Evolutionary conservation across 2,329 filamentous ascomycete species (phyloP), one percentile per base, ranked within the genome.

Genomic region (Penicillium occitanis): DNA sequence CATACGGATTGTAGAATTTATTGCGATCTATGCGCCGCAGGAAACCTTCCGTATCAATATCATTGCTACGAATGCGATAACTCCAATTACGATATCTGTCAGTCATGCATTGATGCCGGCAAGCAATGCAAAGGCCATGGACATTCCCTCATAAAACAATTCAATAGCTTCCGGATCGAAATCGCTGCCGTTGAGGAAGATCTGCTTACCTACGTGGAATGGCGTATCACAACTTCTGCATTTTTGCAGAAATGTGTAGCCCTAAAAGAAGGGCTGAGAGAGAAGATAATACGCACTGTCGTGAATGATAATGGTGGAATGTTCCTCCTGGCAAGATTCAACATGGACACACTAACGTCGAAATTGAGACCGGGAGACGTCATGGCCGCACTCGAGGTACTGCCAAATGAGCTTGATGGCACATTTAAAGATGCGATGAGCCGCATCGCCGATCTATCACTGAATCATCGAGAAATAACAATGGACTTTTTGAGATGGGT

Each of bases 401-500:
- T 57, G 22, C 53, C 53, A 57, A 57, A 57, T 57, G 53, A 57
- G 53, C 53, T 57, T 37, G 53, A 57, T 37, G 53, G 53, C 11
- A 57, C 53, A 37, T 57, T 57, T 6, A 57, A 19, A 37, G 53
- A 57, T 37, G 53, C 53, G 19, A 57, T 57, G 53, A 22, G 53
- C 11, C 53, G 53, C 2, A 57, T 57, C 5, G 33, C 53, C 11
- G 53, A 57, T 17, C 5, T 57, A 40, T 57, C 53, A 2, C 25
- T 37, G n/a, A 57, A 57, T 57, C 33, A 57, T 14, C 33, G 53
- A 22, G 53, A 57, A 22, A 37, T 57, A 14, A 37, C 53, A 17
- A 57, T 57, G 53, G 53, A 57, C 53, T 37, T 57, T 40, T 57
- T 57, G 33, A 37, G 53, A 57, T 57, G 53, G 53, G 53, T 57